A percentile compares a stretch with the other conserved stretches of the same genome.
Evolutionary conservation across 2,329 filamentous ascomycete genomes (phyloP).

Genomic region (Rhexocercosporidium sp.): DNA sequence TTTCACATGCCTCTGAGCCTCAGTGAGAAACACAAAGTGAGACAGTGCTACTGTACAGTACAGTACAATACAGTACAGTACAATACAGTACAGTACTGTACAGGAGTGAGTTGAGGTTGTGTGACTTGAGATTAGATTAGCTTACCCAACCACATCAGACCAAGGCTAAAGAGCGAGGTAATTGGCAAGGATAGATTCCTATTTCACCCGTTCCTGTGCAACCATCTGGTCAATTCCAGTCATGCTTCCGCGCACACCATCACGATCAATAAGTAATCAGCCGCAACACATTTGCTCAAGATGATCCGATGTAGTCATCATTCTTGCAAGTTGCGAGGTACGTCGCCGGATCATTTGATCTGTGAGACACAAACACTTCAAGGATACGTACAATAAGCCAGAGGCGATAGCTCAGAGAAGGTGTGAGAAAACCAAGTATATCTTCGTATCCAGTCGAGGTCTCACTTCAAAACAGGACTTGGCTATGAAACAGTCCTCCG

Average conservation of each 20-base stretch:
- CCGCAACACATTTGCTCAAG: neutral
- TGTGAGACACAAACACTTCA: neutral
- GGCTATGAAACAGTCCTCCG: no score
- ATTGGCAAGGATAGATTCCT: neutral
- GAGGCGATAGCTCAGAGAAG: neutral
- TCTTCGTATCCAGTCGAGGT: neutral
- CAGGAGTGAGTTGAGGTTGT: neutral
- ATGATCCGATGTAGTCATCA: no score
- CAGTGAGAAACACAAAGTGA: no score
- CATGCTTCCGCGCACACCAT: no score
- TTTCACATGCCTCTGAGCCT: constrained; percentile 14
- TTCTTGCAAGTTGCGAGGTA: neutral
- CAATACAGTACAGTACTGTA: no score
- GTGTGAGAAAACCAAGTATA: constrained; percentile 3
- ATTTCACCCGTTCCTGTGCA: neutral
- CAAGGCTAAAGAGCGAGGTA: no score
- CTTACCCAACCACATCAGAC: no score
- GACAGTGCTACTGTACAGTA: no score
- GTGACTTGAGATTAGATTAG: neutral
- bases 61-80: no score
- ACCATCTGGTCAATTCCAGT: neutral
- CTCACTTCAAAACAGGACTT: neutral
- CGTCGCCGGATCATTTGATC: neutral
- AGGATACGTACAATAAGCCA: neutral
- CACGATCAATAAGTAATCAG: neutral